phyloP scores from a whole-genome alignment of 306 rosid species.

The Corylus heterophylla region DNA sequence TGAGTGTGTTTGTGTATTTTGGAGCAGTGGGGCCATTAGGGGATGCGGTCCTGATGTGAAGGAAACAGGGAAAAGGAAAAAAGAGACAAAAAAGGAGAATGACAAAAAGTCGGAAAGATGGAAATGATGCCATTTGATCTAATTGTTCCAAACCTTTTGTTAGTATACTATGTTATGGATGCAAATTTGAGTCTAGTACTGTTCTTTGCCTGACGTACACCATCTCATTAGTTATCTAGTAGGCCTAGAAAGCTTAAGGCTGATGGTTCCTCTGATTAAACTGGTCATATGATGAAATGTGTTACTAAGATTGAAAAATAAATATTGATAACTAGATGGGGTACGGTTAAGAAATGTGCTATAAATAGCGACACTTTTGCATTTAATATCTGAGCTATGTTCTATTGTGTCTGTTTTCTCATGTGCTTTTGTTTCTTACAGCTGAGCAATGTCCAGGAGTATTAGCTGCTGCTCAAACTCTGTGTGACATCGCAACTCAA shows the following conservation, averaged over 20 bases:
- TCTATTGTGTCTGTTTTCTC: constrained; percentile 4
- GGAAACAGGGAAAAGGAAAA: neutral
- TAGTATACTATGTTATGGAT: neutral
- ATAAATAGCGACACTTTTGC: neutral
- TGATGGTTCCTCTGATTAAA: constrained; percentile 10
- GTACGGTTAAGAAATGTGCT: neutral
- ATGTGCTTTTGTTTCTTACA: constrained; percentile 43
- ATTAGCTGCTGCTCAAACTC: constrained; percentile 71
- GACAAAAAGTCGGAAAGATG: neutral
- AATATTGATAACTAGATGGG: constrained; percentile 5
- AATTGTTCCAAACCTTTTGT: constrained; percentile 2
- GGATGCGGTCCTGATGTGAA: constrained; percentile 3
- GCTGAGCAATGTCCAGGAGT: constrained; percentile 60
- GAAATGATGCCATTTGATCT: neutral
- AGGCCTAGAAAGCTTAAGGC: neutral
- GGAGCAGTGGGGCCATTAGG: constrained; percentile 1
- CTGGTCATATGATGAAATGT: neutral
- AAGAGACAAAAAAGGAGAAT: neutral
- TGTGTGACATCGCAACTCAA: constrained; percentile 60
- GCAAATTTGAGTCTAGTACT: neutral
- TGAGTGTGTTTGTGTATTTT: neutral
- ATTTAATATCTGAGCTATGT: constrained; percentile 6
- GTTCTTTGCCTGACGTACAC: neutral
- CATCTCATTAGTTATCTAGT: neutral
- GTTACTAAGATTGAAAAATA: neutral